Base-by-base conservation (phyloP, 192 early-diverging fungal genomes). In the Phycomyces blakesleeanus region DNA sequence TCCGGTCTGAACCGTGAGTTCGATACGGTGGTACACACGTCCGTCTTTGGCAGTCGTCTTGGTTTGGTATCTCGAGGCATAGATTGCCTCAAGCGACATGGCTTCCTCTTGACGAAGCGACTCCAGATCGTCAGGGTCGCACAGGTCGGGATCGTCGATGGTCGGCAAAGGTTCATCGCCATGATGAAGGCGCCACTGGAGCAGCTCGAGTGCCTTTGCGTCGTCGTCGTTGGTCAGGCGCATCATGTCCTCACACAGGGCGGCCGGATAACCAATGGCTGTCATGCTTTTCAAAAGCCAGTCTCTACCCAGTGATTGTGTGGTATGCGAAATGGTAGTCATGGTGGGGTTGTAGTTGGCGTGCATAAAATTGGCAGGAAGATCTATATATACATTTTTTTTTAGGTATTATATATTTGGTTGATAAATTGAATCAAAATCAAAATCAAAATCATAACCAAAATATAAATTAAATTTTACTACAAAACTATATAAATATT, bases 81-180 rank as follows among this genome's bases (percentile, higher is more conserved):
- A 92, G 24, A 91, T 92, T 6, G 88, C 81, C 61, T 84, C 85
- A 18, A 92, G 65, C 0, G 79, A 87, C 22, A 81, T 60, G 29
- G 82, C 66, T 68, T 92, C 91, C 55, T 92, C 87, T 11, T 78
- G 64, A 15, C 69, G 60, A 10, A 75, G 54, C 18, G 63, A 57
- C 6, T 69, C 55, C 0, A 77, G 51, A 40, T 80, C 69, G 16
- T 80, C 73, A 0, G 74, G 50, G 9, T 75, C 69, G 26, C 62
- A 58, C 0, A 64, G 62, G 11, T 71, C 63, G 1, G 60, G 55
- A 47, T 74, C 77, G 12, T 74, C 77, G 12, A 67, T 53, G 9
- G 55, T 52, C 3, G 69, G 69, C 9, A 72, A 55, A 5, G 74
- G 62, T 14, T 78, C 79, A 8, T 78, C 76, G 3, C 64, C 81